Base-by-base conservation (phyloP, 2,329 filamentous ascomycete genomes). In the Aspergillus sp. region DNA sequence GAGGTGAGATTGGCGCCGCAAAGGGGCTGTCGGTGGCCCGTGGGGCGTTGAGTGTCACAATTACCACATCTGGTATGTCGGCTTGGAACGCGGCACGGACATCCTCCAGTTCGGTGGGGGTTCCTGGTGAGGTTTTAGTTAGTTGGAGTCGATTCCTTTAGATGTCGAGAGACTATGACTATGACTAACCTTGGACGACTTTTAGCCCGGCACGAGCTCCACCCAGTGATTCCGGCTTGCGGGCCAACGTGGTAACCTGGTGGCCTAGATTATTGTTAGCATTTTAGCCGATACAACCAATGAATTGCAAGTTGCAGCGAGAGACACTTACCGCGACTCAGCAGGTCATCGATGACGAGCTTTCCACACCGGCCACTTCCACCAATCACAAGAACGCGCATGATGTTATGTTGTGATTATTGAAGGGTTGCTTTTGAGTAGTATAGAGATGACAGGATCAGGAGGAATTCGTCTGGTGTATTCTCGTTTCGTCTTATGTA, bases 1-100 rank as follows among this genome's bases (percentile, higher is more conserved):
- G 73, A 0, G 81, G 78, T 0, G 77, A 73, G n/a, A 80, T 75
- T 1, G 78, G 72, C 3, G 77, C 72, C 1, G 82, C 71, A 64
- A 85, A 84, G 5, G 81, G 83, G 38, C 73, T 81, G 58, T 82
- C 81, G 21, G 71, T 76, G 5, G 71, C 71, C 30, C 82, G 78
- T 5, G 77, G 75, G 1, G 82, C 78, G 61, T 77, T 81, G 8
- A 86, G 79, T 0, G 84, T 80, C 19, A 82, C 73, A 41, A 86
- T 71, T 19, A 86, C 73, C 5, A 77, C 80, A 48, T 75, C 66
- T 3, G 68, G 66, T 2, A 48, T 60, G 1, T 39, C 10, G 10
- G 38, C 1, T 3, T 55, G 23, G 49, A 70, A 68, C 2, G 67
- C 69, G 1, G 44, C n/a, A 51, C 61, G 53, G 1, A 73, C 51